These are phyloP conservation scores for Westerdykella aurantiaca DNA, from an alignment of 2,329 filamentous ascomycete species.

Conservation along the genomic window DNA sequence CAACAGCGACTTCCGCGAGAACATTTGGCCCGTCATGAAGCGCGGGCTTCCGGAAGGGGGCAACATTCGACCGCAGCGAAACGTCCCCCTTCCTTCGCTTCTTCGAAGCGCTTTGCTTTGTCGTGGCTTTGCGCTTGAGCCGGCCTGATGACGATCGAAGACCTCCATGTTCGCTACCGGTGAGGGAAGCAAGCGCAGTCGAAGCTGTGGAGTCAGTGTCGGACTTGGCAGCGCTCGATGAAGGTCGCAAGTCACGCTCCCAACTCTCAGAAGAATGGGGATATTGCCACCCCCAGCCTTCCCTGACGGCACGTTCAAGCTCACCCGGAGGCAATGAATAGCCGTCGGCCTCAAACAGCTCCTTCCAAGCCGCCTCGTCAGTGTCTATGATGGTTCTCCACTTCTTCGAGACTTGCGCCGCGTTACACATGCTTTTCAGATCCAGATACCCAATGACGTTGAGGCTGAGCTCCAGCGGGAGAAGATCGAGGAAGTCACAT, in stretches of 20 bases:
- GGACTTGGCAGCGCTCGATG: slow-evolving; percentile 39
- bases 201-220: slow-evolving; percentile 37
- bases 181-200: slow-evolving; percentile 8
- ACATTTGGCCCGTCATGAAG: slow-evolving; percentile 76
- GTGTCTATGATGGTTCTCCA: slow-evolving; percentile 89
- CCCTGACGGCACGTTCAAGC: slow-evolving; percentile 73
- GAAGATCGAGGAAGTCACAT: slow-evolving; percentile 79
- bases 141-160: slow-evolving; percentile 29
- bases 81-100: slow-evolving; percentile 52
- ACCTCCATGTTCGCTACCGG: slow-evolving; percentile 14
- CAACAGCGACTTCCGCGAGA: slow-evolving; percentile 75
- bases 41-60: slow-evolving; percentile 44
- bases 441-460: slow-evolving; percentile 86
- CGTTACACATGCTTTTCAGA: slow-evolving; percentile 76
- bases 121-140: slow-evolving; percentile 37
- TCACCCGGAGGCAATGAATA: slow-evolving; percentile 75
- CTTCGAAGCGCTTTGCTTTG: slow-evolving; percentile 42
- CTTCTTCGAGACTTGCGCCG: slow-evolving; percentile 87
- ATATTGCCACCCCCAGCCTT: slow-evolving; percentile 98
- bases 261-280: slow-evolving; percentile 67
- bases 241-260: slow-evolving; percentile 68
- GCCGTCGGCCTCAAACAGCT: slow-evolving; percentile 78
- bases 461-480: slow-evolving; percentile 81
- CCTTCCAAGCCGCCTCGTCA: slow-evolving; percentile 94
- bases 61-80: slow-evolving; percentile 37